phyloP scores from a whole-genome alignment of 805 yeast genomes.

The Kurtzmaniella cleridarum region DNA sequence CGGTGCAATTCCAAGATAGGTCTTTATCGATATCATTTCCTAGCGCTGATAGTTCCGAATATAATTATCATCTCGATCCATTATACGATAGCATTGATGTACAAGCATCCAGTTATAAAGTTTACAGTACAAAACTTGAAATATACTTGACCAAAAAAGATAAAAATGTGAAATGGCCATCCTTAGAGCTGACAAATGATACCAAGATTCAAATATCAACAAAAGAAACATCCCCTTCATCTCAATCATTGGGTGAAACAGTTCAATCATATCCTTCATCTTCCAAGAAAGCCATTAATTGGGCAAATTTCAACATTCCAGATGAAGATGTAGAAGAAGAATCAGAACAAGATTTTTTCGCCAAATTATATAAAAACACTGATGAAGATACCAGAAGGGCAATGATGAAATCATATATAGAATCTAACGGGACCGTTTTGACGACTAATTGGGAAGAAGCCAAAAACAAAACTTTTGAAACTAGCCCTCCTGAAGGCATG shows the following conservation, averaged over 20 bases:
- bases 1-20: constrained; percentile 31
- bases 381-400: constrained; percentile 88
- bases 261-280: constrained; percentile 52
- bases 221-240: neutral
- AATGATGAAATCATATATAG: constrained; percentile 94
- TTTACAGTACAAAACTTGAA: constrained; percentile 74
- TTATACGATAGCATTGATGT: constrained; percentile 49
- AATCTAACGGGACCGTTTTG: constrained; percentile 88
- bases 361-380: constrained; percentile 65
- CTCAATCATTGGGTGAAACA: constrained; percentile 10
- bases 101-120: constrained; percentile 37
- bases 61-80: constrained; percentile 51
- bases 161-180: constrained; percentile 45
- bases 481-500: constrained; percentile 73
- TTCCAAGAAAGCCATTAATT: constrained; percentile 56
- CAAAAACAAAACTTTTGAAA: constrained; percentile 53
- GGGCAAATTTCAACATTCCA: constrained; percentile 52
- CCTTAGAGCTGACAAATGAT: constrained; percentile 34
- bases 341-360: constrained; percentile 66
- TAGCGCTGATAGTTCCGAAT: constrained; percentile 46
- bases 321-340: constrained; percentile 42
- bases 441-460: constrained; percentile 95
- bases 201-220: constrained; percentile 1
- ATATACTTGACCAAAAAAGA: constrained; percentile 48
- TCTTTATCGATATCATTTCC: constrained; percentile 44